Percentiles rank a stretch among this genome's conserved stretches.
These are phyloP conservation scores for Neurospora sp. DNA, from an alignment of 495 filamentous ascomycete genomes.

Conservation along the genomic window DNA sequence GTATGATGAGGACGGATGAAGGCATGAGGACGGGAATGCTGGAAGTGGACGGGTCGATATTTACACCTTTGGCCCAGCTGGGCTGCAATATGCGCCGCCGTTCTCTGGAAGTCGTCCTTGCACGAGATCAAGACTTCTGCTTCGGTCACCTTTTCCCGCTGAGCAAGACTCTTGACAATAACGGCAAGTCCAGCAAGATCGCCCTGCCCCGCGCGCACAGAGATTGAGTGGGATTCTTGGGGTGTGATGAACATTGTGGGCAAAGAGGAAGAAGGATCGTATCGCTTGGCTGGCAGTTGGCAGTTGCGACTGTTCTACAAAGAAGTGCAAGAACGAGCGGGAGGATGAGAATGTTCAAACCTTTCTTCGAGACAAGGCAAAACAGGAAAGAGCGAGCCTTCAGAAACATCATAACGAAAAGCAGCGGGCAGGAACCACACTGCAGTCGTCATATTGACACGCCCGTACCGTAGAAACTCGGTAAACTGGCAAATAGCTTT, in stretches of 20 bases:
- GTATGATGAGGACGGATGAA: not conserved
- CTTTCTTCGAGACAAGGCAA: not conserved
- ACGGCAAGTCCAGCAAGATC: constrained; percentile 9
- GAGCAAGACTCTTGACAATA: constrained; percentile 12
- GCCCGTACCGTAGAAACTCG: too few relatives aligned
- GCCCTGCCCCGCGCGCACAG: constrained; percentile 18
- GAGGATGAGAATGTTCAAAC: not conserved
- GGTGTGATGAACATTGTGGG: constrained; percentile 14
- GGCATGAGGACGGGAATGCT: not conserved
- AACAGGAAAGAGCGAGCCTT: not conserved
- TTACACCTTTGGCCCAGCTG: constrained; percentile 16
- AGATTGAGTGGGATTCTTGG: constrained; percentile 16
- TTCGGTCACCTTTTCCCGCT: constrained; percentile 9
- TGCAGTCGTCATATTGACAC: not conserved
- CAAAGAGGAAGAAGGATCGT: not conserved
- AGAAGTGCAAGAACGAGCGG: not conserved
- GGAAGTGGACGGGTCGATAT: not conserved
- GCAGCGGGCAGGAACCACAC: not conserved
- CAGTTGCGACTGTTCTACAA: not conserved
- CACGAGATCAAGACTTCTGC: constrained; percentile 16
- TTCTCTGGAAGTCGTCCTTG: constrained; percentile 23
- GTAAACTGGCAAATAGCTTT: too few relatives aligned
- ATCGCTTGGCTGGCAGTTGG: not conserved
- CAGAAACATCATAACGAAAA: not conserved
- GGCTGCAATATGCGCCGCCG: constrained; percentile 22